phyloP scores from a whole-genome alignment of 2,329 filamentous ascomycete genomes.

The Didymella exigua region DNA sequence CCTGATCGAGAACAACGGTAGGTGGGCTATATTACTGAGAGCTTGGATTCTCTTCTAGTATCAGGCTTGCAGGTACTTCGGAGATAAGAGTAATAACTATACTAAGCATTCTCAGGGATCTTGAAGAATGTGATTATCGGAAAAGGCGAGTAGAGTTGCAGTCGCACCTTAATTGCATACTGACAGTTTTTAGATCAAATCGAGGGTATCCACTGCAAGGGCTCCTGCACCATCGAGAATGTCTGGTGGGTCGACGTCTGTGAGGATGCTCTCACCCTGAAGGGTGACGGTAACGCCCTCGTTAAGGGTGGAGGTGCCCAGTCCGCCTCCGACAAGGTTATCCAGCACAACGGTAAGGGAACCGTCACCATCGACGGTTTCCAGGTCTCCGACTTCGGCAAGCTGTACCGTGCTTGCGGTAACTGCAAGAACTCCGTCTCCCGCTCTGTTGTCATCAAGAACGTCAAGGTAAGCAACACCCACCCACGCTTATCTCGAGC shows the following conservation, averaged over 20 bases:
- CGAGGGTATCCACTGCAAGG: conserved; percentile 60
- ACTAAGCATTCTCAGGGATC: conserved; percentile 13
- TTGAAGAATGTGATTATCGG: conserved; percentile 64
- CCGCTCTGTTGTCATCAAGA: conserved; percentile 54
- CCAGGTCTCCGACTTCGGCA: conserved; percentile 46
- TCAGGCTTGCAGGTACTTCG: too few species aligned
- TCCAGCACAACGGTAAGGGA: conserved; percentile 50
- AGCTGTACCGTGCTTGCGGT: conserved; percentile 57
- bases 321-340: conserved; percentile 49
- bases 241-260: conserved; percentile 54
- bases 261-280: conserved; percentile 48
- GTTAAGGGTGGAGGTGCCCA: conserved; percentile 51
- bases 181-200: conserved; percentile 35
- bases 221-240: conserved; percentile 55
- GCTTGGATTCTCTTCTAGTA: too few species aligned
- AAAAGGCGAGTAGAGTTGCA: conserved; percentile 33
- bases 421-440: conserved; percentile 55
- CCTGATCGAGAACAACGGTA: conserved; percentile 58
- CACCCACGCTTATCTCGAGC: conserved; percentile 29
- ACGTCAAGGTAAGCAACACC: conserved; percentile 48
- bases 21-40: too few species aligned
- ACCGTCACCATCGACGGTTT: conserved; percentile 48
- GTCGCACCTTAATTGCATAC: neutral
- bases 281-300: conserved; percentile 45
- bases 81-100: too few species aligned